A percentile compares a stretch with the other conserved stretches of the same genome.
Evolutionary conservation across 1,139 yeast genomes (phyloP).

Genomic region (Yamadazyma blattariae): DNA sequence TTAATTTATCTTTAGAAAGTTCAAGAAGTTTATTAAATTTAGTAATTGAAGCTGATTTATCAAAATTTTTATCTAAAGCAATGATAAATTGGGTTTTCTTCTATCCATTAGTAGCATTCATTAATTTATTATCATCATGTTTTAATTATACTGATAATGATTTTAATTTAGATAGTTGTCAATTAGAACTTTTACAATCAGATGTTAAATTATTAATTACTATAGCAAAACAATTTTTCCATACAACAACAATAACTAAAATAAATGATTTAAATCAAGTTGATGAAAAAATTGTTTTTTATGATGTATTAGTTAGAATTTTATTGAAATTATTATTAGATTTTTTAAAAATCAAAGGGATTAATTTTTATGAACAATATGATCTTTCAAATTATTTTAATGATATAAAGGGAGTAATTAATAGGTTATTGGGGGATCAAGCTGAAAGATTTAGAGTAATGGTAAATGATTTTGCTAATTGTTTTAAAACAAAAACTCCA

Average conservation of each 20-base stretch:
- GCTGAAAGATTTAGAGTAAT: constrained; percentile 3
- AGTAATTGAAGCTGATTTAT: constrained; percentile 15
- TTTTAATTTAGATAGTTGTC: constrained; percentile 18
- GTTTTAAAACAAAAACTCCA: neutral
- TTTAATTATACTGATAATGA: constrained; percentile 25
- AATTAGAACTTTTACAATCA: constrained; percentile 1
- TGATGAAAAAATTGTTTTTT: constrained; percentile 16
- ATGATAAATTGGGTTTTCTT: constrained; percentile 31
- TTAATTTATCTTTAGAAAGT: constrained; percentile 24
- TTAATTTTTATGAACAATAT: constrained; percentile 11
- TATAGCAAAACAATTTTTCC: constrained; percentile 9
- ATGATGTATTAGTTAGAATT: constrained; percentile 19
- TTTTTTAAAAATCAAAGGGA: neutral
- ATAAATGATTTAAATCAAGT: constrained; percentile 1
- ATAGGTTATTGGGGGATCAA: constrained; percentile 2
- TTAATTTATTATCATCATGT: constrained; percentile 26
- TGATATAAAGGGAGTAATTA: constrained; percentile 2
- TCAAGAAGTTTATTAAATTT: constrained; percentile 32
- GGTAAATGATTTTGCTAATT: constrained; percentile 1
- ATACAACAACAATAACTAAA: neutral
- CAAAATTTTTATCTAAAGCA: constrained; percentile 17
- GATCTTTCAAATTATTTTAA: constrained; percentile 15
- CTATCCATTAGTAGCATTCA: constrained; percentile 32
- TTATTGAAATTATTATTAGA: constrained; percentile 18
- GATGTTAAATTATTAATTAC: constrained; percentile 30